Evolutionary conservation across 192 early-diverging fungal species (phyloP), one percentile per base, ranked within the genome.

Genomic region (Coemansia sp.): DNA sequence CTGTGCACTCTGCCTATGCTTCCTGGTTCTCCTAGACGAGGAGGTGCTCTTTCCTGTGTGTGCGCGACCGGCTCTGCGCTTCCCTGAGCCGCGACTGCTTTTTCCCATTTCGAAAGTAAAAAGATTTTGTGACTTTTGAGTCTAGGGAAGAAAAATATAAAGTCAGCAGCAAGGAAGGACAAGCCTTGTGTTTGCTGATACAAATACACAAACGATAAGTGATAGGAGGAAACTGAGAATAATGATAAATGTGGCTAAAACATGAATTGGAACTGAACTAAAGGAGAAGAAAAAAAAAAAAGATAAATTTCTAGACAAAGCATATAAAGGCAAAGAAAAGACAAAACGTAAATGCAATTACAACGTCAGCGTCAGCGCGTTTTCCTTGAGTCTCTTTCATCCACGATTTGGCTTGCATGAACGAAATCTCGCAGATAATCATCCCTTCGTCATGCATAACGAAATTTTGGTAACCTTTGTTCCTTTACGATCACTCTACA

Each of bases 31-130:
- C 18, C 55, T 26, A 15, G 39, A 40, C 16, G 39, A 40, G 23
- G 48, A 26, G 66, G 49, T n/a, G 31, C 31, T 30, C 55, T 57
- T 57, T 33, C 55, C 55, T 26, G 52, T 7, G 16, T 48, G 20
- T 35, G 55, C 29, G 8, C 23, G 58, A 10, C 57, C 59, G 30
- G 59, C 18, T 46, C 52, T 73, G 59, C 65, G 64, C 26, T 28
- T 67, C 55, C 71, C 61, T n/a, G 71, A 67, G 37, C 35, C 59
- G 39, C 71, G 71, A 23, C 55, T 29, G 33, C 64, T 53, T 35
- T 67, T 73, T 9, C 60, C 71, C 71, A 73, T 73, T 15, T 26
- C 48, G 4, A 39, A 52, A 4, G 16, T 25, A 59, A 49, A 21
- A 67, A 52, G 13, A 2, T 7, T 37, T 37, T 4, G 35, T 37